Percentiles rank a stretch among this genome's conserved stretches.
These are phyloP conservation scores for Magnusiomyces tetraspermus DNA, from an alignment of 1,139 yeast genomes.

Conservation along the genomic window DNA sequence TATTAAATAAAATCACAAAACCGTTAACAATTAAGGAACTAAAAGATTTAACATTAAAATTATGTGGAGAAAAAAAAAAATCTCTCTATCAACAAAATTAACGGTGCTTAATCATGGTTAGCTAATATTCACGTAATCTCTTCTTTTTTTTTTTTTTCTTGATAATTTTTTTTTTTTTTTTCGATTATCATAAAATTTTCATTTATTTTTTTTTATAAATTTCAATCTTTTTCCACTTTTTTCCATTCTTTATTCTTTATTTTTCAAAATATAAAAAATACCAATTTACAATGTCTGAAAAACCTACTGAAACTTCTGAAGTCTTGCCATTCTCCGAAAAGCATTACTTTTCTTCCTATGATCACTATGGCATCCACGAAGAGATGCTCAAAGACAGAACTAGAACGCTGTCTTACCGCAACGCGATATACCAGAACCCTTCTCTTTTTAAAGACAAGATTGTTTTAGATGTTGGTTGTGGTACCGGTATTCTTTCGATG, in stretches of 20 bases:
- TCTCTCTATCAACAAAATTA: neutral
- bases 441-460: constrained; percentile 83
- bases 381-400: constrained; percentile 96
- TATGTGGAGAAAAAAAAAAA: constrained; percentile 2
- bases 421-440: constrained; percentile 86
- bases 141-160: neutral
- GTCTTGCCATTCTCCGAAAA: constrained; percentile 47
- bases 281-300: neutral
- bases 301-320: constrained; percentile 5
- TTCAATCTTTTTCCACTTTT: neutral
- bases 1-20: neutral
- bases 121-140: neutral
- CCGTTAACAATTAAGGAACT: neutral
- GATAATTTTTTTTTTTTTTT: neutral
- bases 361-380: constrained; percentile 96
- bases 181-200: neutral
- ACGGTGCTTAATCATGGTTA: neutral
- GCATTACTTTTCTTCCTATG: constrained; percentile 91
- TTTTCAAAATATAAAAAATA: neutral
- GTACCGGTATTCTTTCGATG: constrained; percentile 95
- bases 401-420: constrained; percentile 84
- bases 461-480: constrained; percentile 98
- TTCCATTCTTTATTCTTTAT: neutral
- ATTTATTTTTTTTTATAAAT: neutral
- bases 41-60: neutral